Conservation (phyloP, 1,284 basidiomycete species). For the Apiotrichum porosum region DNA sequence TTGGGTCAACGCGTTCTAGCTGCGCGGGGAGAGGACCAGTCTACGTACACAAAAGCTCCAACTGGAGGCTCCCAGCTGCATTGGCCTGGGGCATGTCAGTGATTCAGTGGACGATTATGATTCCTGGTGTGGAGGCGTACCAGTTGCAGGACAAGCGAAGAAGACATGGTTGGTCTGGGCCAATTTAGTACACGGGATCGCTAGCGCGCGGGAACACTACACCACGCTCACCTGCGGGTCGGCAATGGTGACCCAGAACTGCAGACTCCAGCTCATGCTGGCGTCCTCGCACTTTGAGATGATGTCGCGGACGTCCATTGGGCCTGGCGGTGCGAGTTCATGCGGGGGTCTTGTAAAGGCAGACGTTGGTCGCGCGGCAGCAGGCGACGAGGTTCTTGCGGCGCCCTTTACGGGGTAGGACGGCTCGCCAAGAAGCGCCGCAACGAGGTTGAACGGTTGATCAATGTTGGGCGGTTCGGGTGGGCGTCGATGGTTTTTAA, state of each 20-base stretch:
- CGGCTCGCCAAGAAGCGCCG: conserved; percentile 1
- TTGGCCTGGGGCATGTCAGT: conserved; percentile 59
- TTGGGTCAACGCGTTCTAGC: conserved; percentile 1
- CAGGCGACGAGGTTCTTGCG: not conserved
- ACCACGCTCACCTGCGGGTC: conserved; percentile 36
- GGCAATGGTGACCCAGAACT: conserved; percentile 48
- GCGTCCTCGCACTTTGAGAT: conserved; percentile 40
- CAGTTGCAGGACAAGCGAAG: conserved; percentile 79
- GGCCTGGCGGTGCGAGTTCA: not conserved
- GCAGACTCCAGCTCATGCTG: conserved; percentile 40
- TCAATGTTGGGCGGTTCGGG: conserved; percentile 4
- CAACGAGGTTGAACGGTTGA: not conserved
- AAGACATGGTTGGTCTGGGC: conserved; percentile 70
- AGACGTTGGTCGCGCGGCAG: not conserved
- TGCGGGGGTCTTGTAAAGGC: not conserved
- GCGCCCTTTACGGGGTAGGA: not conserved
- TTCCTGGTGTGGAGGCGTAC: conserved; percentile 13
- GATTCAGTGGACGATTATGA: not conserved
- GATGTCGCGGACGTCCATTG: conserved; percentile 31
- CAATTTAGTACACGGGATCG: no score
- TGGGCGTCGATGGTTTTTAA: conserved; percentile 4
- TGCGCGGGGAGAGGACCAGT: no score
- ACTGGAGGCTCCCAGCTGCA: conserved; percentile 87
- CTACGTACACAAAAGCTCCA: conserved; percentile 81
- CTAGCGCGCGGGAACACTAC: not conserved